These are phyloP conservation scores for Colletotrichum higginsianum DNA, from an alignment of 2,329 filamentous ascomycete genomes.

Conservation along the genomic window DNA sequence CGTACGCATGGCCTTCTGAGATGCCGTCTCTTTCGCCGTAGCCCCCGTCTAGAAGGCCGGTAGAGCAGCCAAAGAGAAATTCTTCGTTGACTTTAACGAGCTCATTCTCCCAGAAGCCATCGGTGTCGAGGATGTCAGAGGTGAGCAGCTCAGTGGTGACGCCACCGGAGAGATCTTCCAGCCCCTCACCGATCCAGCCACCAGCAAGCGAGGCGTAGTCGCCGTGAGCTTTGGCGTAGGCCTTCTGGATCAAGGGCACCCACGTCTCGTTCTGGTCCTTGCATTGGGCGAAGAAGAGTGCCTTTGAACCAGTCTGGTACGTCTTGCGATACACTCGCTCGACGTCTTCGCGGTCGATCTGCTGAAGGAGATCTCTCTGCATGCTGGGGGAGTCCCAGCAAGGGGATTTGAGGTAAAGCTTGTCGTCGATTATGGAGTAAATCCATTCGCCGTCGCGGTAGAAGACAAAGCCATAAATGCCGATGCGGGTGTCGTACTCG, in stretches of 20 bases:
- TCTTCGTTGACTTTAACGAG: constrained; percentile 85
- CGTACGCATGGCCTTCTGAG: constrained; percentile 71
- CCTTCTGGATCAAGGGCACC: constrained; percentile 85
- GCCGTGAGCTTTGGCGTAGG: constrained; percentile 87
- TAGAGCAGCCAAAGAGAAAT: constrained; percentile 82
- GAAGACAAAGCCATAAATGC: constrained; percentile 93
- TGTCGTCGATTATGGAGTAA: constrained; percentile 92
- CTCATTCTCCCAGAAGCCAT: constrained; percentile 88
- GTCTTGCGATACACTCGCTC: constrained; percentile 79
- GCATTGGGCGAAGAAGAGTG: constrained; percentile 84
- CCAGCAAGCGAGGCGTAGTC: constrained; percentile 81
- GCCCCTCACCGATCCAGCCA: constrained; percentile 76
- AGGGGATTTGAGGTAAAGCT: constrained; percentile 86
- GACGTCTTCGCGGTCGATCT: constrained; percentile 81
- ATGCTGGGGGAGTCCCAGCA: constrained; percentile 85
- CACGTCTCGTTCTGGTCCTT: constrained; percentile 85
- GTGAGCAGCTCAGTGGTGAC: constrained; percentile 79
- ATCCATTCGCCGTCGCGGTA: constrained; percentile 93
- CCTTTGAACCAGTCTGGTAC: constrained; percentile 82
- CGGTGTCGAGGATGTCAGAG: constrained; percentile 81
- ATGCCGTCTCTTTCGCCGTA: constrained; percentile 74
- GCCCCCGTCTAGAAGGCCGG: constrained; percentile 74
- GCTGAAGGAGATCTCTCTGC: constrained; percentile 81
- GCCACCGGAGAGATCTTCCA: constrained; percentile 76
- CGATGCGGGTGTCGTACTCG: constrained; percentile 79